A percentile compares a stretch with the other conserved stretches of the same genome.
These are phyloP conservation scores for Rhizoclosmatium globosum DNA, from an alignment of 192 early-diverging fungal genomes.

Conservation along the genomic window DNA sequence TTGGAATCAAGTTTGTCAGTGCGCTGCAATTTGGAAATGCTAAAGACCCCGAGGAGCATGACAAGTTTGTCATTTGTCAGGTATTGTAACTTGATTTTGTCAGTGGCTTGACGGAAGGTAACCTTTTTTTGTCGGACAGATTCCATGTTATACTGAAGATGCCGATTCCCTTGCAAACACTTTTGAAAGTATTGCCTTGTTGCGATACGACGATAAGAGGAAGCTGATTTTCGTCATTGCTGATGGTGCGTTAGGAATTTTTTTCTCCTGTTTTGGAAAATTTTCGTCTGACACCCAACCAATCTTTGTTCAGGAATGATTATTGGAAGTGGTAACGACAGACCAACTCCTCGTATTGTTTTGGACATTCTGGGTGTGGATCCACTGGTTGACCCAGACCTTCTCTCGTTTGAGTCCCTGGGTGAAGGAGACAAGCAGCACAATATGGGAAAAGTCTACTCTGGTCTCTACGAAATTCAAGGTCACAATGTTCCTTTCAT, in stretches of 20 bases:
- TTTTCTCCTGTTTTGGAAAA: neutral
- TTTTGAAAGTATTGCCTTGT: slow-evolving; percentile 79
- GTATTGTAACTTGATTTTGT: slow-evolving; percentile 85
- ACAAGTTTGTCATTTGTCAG: slow-evolving; percentile 94
- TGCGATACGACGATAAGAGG: slow-evolving; percentile 86
- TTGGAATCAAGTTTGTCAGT: slow-evolving; percentile 94
- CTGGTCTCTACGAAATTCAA: slow-evolving; percentile 88
- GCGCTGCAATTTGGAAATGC: slow-evolving; percentile 84
- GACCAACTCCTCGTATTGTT: slow-evolving; percentile 96
- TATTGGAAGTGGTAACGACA: slow-evolving; percentile 94
- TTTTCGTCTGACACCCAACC: slow-evolving; percentile 9
- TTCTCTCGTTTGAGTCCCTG: slow-evolving; percentile 83
- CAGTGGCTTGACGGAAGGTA: slow-evolving; percentile 52
- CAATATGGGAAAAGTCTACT: slow-evolving; percentile 97
- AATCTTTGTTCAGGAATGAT: slow-evolving; percentile 62
- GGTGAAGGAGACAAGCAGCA: slow-evolving; percentile 90
- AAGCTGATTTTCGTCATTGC: slow-evolving; percentile 88
- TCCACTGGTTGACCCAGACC: slow-evolving; percentile 68
- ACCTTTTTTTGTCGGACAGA: slow-evolving; percentile 15
- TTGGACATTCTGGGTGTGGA: slow-evolving; percentile 79
- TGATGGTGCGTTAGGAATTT: slow-evolving; percentile 70
- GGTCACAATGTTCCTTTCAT: slow-evolving; percentile 92
- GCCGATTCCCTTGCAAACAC: slow-evolving; percentile 85
- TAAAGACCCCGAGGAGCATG: slow-evolving; percentile 81
- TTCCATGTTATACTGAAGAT: slow-evolving; percentile 91